phyloP scores from a whole-genome alignment of 2,329 filamentous ascomycete genomes.

The Clonostachys rosea region DNA sequence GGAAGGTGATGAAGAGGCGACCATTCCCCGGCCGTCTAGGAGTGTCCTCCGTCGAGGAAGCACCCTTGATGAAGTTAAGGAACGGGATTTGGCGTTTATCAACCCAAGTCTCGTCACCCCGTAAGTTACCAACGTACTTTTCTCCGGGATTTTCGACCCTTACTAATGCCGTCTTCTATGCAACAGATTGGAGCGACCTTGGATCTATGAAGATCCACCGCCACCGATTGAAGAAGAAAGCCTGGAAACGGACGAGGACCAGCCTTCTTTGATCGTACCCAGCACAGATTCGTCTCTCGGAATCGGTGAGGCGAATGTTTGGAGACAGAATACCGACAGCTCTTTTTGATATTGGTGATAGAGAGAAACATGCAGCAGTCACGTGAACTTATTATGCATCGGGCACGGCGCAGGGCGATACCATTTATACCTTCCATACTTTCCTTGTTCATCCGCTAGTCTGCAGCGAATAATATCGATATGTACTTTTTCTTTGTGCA shows the following conservation, averaged over 20 bases:
- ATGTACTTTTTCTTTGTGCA: no score
- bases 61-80: constrained; percentile 68
- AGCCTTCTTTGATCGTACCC: constrained; percentile 18
- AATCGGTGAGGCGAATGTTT: constrained; percentile 32
- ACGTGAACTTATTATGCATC: neutral
- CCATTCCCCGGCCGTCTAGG: constrained; percentile 26
- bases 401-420: no score
- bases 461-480: no score
- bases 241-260: constrained; percentile 16
- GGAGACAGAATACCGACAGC: constrained; percentile 16
- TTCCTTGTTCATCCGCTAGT: no score
- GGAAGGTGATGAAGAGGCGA: constrained; percentile 30
- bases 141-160: neutral
- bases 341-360: neutral
- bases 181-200: constrained; percentile 60
- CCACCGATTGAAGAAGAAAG: constrained; percentile 21
- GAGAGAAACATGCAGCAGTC: neutral
- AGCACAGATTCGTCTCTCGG: constrained; percentile 27
- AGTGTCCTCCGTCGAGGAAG: constrained; percentile 46
- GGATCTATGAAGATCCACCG: constrained; percentile 59
- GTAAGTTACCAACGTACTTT: constrained; percentile 36
- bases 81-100: constrained; percentile 66
- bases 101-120: constrained; percentile 70
- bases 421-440: no score
- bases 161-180: constrained; percentile 3